These are phyloP conservation scores for Claviceps lovelessii DNA, from an alignment of 2,329 filamentous ascomycete genomes.

Conservation along the genomic window DNA sequence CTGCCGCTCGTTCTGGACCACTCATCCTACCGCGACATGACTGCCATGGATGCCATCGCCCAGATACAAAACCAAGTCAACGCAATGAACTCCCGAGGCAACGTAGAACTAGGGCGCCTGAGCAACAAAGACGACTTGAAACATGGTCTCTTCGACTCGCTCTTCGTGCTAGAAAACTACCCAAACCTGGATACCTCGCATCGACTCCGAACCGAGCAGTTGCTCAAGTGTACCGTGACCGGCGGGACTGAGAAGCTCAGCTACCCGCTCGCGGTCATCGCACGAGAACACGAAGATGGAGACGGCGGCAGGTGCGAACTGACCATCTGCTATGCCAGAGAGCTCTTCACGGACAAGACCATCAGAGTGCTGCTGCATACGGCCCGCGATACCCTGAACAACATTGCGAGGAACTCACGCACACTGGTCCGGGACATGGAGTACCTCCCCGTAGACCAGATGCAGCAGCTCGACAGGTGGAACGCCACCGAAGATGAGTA, in stretches of 20 bases:
- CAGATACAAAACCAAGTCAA: conserved; percentile 1
- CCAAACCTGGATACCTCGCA: not conserved
- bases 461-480: not conserved
- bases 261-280: not conserved
- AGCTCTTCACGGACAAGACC: not conserved
- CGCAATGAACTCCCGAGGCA: conserved; percentile 1
- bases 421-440: not conserved
- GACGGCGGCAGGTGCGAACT: not conserved
- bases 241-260: conserved; percentile 1
- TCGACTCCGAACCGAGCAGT: not conserved
- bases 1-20: not conserved
- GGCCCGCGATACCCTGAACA: not conserved
- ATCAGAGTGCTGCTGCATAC: not conserved
- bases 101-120: not conserved
- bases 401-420: not conserved
- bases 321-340: conserved; percentile 1
- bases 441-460: not conserved
- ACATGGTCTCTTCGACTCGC: conserved; percentile 1
- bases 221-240: not conserved
- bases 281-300: not conserved
- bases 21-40: not conserved
- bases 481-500: not conserved
- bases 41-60: not conserved
- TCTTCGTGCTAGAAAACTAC: conserved; percentile 1
- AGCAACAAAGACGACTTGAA: not conserved